Evolutionary conservation across 106 monocot genomes (phyloP), one percentile per base, ranked within the genome.

Genomic region (Allium fistulosum): DNA sequence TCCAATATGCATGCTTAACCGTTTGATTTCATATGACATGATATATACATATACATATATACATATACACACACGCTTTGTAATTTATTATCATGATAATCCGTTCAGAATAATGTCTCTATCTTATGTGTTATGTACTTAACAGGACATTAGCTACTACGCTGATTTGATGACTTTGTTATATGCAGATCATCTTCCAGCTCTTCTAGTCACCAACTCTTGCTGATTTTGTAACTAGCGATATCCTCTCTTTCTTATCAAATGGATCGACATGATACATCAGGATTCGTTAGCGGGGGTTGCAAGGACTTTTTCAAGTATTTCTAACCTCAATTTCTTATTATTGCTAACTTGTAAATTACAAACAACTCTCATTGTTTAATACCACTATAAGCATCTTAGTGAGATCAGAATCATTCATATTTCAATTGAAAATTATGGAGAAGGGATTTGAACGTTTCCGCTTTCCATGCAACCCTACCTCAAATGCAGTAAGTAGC

Each of bases 201-300:
- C 45, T 17, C 8, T 67, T 45, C 2, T 49, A 4, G 11, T 66
- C 55, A 12, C 9, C 46, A 66, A 58, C 68, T 27, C 27, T 47
- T 61, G 22, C 53, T 68, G 15, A 61, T 51, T 46, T 7, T 61
- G 37, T 37, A 5, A 37, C 48, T 74, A 71, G 65, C 7, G 15
- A n/a, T 61, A 26, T 61, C 0, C 45, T 62, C 61, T 61, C 26
- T 51, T 57, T 69, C 48, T 52, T 55, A 58, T n/a, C 61, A 60
- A 66, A 84, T 84, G 84, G 84, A 84, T 65, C 80, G 77, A 66
- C 48, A 50, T 14, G 84, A 84, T 77, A 84, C 84, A 50, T 80
- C 80, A 3, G 84, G 84, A 70, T 84, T 84, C 67, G 84, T 84
- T 17, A 84, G 84, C 66, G 84, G 84, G 58, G 84, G 84, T 51